A percentile compares a stretch with the other conserved stretches of the same genome.
phyloP scores from a whole-genome alignment of 2,329 filamentous ascomycete species.

The Magnaporthiopsis poae region DNA sequence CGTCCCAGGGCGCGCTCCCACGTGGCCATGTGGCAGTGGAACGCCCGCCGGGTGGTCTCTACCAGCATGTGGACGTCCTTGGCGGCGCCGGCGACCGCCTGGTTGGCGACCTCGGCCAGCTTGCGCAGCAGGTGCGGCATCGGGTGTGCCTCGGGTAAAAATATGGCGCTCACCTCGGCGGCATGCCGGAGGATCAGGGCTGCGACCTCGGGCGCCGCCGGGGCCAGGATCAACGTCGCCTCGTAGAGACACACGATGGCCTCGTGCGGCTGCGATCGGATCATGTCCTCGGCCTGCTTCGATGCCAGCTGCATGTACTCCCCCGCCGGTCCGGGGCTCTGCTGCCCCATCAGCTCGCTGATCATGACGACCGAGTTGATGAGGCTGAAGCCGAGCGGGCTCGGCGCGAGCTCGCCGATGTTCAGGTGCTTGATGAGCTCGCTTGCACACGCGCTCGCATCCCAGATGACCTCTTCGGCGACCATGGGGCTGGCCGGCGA shows the following conservation, averaged over 20 bases:
- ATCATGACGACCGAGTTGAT: constrained; percentile 2
- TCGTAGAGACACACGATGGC: constrained; percentile 3
- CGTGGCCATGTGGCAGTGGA: constrained; percentile 1
- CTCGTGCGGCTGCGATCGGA: neutral
- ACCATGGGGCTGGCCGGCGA: neutral
- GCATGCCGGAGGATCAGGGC: constrained; percentile 4
- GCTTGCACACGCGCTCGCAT: neutral
- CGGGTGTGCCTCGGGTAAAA: neutral
- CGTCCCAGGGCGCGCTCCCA: constrained; percentile 3
- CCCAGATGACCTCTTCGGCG: constrained; percentile 4
- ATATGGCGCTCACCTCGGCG: constrained; percentile 4
- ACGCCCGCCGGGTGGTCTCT: neutral
- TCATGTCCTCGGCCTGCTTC: constrained; percentile 2
- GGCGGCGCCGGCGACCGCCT: neutral
- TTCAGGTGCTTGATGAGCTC: neutral
- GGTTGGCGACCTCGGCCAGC: constrained; percentile 2
- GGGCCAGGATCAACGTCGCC: neutral
- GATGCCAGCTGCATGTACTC: constrained; percentile 5
- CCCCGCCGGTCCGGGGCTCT: constrained; percentile 2
- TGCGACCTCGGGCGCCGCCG: constrained; percentile 2
- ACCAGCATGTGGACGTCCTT: neutral
- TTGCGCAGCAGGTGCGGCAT: constrained; percentile 4
- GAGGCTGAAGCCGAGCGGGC: constrained; percentile 3
- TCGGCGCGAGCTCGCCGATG: neutral
- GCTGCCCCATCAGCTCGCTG: neutral